Base-by-base conservation (phyloP, 306 rosid genomes). In the Vigna nakashimae region DNA sequence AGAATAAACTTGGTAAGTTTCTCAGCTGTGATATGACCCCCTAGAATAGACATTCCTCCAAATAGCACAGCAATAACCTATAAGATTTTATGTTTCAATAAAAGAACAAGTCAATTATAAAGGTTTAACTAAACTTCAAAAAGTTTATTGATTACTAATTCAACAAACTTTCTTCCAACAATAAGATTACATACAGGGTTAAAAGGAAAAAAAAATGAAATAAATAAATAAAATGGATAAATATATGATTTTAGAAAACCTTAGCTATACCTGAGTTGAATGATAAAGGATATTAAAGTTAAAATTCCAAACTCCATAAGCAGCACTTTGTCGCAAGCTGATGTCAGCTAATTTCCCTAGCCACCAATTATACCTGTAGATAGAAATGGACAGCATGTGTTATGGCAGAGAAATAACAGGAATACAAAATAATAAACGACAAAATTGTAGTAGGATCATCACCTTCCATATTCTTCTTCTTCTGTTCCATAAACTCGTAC, bases 401-500 rank as follows among this genome's bases (percentile, higher is more conserved):
- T 79, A 80, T 73, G 79, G 73, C 58, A 67, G 30, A 7, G 74
- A 65, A 74, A 80, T n/a, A 55, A 62, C 15, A 46, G 51, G 43
- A 68, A 59, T 16, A 30, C 36, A 68, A 69, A 52, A 51, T 48
- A 42, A 79, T 40, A 76, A 14, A 57, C 7, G 20, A 50, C 65
- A 48, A 13, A 68, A 66, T 43, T 32, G 38, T 58, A 58, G 63
- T 16, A 78, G 83, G 78, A 78, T 57, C 24, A 13, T 76, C 86
- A 95, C 98, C 98, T 92, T 81, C 88, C 90, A 20, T 84, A 82
- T 84, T 95, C 98, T 82, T 83, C 85, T 83, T 88, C 82, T 84
- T 95, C 98, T 9, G 98, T 92, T 71, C 98, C 98, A 85, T 92
- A 89, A 81, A 95, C 97, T 30, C 98, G 97, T 40, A 92, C 98